Evolutionary conservation across 306 rosid genomes (phyloP).

Genomic region (Glycine tomentella): DNA sequence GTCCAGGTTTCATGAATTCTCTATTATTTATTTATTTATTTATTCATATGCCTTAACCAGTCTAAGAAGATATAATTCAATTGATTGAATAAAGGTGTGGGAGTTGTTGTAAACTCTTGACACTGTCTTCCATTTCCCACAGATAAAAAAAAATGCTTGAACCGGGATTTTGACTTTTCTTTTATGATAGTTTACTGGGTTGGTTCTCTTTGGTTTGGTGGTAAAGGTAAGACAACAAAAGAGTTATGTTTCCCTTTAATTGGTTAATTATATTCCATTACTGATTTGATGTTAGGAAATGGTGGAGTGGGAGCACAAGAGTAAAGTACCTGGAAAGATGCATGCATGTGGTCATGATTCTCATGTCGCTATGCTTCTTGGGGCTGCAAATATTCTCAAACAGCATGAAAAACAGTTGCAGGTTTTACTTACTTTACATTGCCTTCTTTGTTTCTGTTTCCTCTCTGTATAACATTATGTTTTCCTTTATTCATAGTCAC

Average conservation of each 20-base stretch:
- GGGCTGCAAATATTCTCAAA: constrained; percentile 79
- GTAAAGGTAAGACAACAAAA: neutral
- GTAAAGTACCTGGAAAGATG: constrained; percentile 63
- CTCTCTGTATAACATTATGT: neutral
- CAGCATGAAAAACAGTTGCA: constrained; percentile 64
- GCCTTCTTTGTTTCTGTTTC: neutral
- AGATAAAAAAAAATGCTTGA: no score
- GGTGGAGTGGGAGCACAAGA: constrained; percentile 28
- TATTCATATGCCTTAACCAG: neutral
- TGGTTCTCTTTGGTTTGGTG: neutral
- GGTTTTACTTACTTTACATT: constrained; percentile 38
- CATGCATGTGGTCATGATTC: constrained; percentile 89
- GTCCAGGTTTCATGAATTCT: constrained; percentile 56
- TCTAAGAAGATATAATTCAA: no score
- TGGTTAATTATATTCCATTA: neutral
- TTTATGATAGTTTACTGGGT: neutral
- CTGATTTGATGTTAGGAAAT: constrained; percentile 54
- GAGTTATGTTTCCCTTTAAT: neutral
- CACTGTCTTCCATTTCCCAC: no score
- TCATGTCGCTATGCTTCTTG: constrained; percentile 80
- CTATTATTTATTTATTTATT: neutral
- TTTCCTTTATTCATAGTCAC: no score
- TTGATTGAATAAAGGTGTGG: no score
- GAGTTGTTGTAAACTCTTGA: no score
- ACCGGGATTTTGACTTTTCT: neutral